A percentile compares a stretch with the other conserved stretches of the same genome.
phyloP scores from a whole-genome alignment of 1,139 yeast genomes.

The Pichia kudriavzevii region DNA sequence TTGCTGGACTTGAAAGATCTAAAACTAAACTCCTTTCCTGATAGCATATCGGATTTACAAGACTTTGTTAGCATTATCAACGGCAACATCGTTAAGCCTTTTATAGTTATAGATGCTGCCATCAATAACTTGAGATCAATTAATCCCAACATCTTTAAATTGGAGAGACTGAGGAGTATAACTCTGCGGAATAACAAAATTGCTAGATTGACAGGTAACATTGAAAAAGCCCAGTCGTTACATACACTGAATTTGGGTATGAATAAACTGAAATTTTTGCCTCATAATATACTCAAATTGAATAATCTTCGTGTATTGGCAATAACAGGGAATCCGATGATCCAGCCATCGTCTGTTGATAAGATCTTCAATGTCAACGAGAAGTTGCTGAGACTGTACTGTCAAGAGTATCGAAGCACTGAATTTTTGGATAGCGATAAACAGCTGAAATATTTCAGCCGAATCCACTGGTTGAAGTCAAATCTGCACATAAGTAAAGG shows the following conservation, averaged over 20 bases:
- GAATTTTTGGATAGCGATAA: conserved; percentile 13
- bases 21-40: conserved; percentile 41
- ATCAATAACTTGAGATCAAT: conserved; percentile 43
- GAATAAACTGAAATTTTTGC: conserved; percentile 45
- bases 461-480: conserved; percentile 23
- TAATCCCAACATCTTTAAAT: conserved; percentile 45
- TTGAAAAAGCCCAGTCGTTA: conserved; percentile 37
- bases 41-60: conserved; percentile 46
- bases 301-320: conserved; percentile 39
- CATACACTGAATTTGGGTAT: conserved; percentile 45
- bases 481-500: conserved; percentile 18
- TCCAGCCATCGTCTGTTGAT: conserved; percentile 9
- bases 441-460: conserved; percentile 20
- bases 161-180: conserved; percentile 45
- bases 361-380: conserved; percentile 10
- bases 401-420: conserved; percentile 1
- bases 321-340: conserved; percentile 38
- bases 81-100: conserved; percentile 31
- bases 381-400: conserved; percentile 9
- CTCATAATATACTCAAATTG: conserved; percentile 45
- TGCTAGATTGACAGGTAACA: conserved; percentile 44
- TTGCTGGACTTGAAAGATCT: conserved; percentile 38
- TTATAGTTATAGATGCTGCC: conserved; percentile 42
- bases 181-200: conserved; percentile 47
- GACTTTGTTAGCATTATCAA: conserved; percentile 35